Evolutionary conservation across 1,284 basidiomycete genomes (phyloP), one percentile per base, ranked within the genome.

Genomic region (Sporisorium reilianum): DNA sequence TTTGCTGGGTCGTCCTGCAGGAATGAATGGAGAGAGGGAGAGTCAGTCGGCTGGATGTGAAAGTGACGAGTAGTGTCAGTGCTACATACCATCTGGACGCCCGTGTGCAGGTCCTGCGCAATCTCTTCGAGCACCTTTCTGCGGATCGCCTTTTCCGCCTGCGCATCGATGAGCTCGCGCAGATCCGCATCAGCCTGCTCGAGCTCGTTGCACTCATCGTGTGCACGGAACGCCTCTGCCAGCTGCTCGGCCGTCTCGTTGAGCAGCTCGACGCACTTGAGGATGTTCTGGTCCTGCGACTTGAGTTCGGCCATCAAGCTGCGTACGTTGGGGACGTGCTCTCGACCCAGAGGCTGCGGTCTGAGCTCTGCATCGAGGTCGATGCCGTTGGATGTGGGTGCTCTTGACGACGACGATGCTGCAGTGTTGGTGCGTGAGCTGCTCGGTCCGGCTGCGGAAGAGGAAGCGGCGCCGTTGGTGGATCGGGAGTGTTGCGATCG

Each of bases 151-250:
- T 75, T 67, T 23, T 78, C 74, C 18, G 58, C 72, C 42, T 73
- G 63, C 0, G 77, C 38, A 45, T 82, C 80, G 48, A 82, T 74
- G 23, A 81, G 56, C 14, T 73, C 71, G n/a, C 77, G 67, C 1
- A 68, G 46, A 20, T 72, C 69, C 2, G 18, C 26, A 22, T 81
- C 80, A n/a, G 77, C 61, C 18, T 62, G 54, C 4, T 49, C 34
- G 9, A 80, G 55, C 28, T 78, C 64, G 5, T n/a, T 32, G 45
- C 59, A 62, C 10, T 60, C 55, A 25, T 64, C 52, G 1, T 67
- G 56, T 0, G 34, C 14, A 5, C 58, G 46, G 22, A 62, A 68
- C 2, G 64, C 69, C 48, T 76, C 74, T 8, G 74, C 74, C 3
- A 55, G 45, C 25, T 72, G 68, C 23, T 67, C 69, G 36, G 64